A percentile compares a stretch with the other conserved stretches of the same genome.
Conservation (phyloP, 495 filamentous ascomycete genomes). For the Xylaria intraflava region DNA sequence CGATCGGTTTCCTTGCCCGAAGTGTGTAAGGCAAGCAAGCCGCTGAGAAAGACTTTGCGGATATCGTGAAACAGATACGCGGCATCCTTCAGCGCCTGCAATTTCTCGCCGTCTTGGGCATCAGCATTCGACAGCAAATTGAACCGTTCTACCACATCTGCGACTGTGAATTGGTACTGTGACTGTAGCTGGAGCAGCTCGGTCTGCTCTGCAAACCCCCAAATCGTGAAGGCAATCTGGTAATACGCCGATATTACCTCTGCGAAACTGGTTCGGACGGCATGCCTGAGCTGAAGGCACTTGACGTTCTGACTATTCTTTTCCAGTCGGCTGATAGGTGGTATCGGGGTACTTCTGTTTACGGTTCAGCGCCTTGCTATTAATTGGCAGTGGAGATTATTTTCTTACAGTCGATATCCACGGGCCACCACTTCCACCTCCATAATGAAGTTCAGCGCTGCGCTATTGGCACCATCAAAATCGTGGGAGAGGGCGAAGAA, state of each 20-base stretch:
- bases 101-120: conserved; percentile 67
- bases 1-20: conserved; percentile 77
- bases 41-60: conserved; percentile 77
- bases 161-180: conserved; percentile 58
- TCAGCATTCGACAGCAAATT: conserved; percentile 53
- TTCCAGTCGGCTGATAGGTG: conserved; percentile 77
- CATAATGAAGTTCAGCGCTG: conserved; percentile 81
- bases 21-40: conserved; percentile 79
- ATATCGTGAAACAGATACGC: conserved; percentile 73
- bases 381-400: conserved; percentile 1
- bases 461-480: conserved; percentile 72
- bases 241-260: conserved; percentile 64
- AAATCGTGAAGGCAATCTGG: conserved; percentile 57
- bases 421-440: conserved; percentile 94
- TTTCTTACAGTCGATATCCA: conserved; percentile 82
- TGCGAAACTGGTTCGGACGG: conserved; percentile 60
- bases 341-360: conserved; percentile 71
- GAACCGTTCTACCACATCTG: conserved; percentile 45
- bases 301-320: conserved; percentile 69
- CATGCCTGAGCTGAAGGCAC: conserved; percentile 70
- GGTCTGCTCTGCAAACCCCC: conserved; percentile 63
- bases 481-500: conserved; percentile 74
- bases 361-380: conserved; percentile 31
- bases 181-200: conserved; percentile 43
- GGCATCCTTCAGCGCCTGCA: conserved; percentile 70